phyloP scores from a whole-genome alignment of 208 protist genomes.

The Dictyostelium gargantuum region DNA sequence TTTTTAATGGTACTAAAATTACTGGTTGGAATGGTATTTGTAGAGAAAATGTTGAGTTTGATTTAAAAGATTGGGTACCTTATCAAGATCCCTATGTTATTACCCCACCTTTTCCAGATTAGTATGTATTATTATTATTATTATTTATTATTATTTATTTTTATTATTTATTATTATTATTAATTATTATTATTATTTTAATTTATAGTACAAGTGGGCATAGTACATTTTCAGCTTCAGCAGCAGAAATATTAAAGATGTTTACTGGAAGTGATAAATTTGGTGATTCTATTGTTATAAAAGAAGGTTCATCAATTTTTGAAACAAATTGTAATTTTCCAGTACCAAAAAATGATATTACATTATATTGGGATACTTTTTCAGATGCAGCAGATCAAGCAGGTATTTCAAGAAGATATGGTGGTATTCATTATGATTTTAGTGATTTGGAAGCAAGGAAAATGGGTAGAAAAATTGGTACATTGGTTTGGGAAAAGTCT shows the following conservation, averaged over 20 bases:
- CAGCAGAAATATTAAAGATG: not conserved
- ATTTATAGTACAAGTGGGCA: slow-evolving; percentile 12
- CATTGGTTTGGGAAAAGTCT: not conserved
- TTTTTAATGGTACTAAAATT: not conserved
- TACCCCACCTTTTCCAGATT: slow-evolving; percentile 17
- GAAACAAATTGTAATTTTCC: not conserved
- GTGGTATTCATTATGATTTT: slow-evolving; percentile 29
- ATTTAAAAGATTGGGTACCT: not conserved
- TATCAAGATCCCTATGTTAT: slow-evolving; percentile 9
- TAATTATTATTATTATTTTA: not conserved
- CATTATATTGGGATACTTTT: slow-evolving; percentile 19
- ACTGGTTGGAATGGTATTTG: slow-evolving; percentile 31
- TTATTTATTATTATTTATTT: not conserved
- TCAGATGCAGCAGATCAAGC: slow-evolving; percentile 2
- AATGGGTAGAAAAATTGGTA: slow-evolving; percentile 7
- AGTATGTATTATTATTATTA: not conserved
- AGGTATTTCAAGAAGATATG: slow-evolving; percentile 2
- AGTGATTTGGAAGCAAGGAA: not conserved
- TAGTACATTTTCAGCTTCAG: not conserved
- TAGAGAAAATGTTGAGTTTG: not conserved
- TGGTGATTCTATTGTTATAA: not conserved
- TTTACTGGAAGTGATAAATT: slow-evolving; percentile 30
- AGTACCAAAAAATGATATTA: not conserved
- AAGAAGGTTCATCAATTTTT: not conserved
- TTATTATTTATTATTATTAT: no score